phyloP scores from a whole-genome alignment of 2,329 filamentous ascomycete genomes.

The Talaromyces rugulosus region DNA sequence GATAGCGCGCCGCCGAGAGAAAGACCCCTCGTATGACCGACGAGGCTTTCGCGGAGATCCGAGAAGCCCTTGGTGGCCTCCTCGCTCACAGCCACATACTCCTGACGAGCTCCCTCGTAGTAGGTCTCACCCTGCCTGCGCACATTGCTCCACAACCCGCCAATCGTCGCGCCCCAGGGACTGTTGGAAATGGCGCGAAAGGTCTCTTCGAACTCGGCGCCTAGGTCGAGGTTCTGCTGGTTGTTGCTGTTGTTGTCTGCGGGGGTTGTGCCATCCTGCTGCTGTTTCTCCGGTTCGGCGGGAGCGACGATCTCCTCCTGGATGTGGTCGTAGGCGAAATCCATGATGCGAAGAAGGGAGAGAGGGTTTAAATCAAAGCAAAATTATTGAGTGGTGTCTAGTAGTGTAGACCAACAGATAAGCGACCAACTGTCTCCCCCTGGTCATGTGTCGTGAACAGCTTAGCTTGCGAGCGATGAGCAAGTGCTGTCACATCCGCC shows the following conservation, averaged over 20 bases:
- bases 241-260: constrained; percentile 18
- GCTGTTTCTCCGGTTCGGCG: constrained; percentile 47
- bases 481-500: not conserved
- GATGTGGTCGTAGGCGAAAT: constrained; percentile 96
- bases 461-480: not conserved
- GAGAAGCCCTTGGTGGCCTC: constrained; percentile 79
- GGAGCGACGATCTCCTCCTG: constrained; percentile 69
- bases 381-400: not conserved
- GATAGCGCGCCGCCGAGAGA: constrained; percentile 52
- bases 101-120: constrained; percentile 75
- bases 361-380: not conserved
- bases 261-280: constrained; percentile 36
- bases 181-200: constrained; percentile 90
- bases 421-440: not conserved
- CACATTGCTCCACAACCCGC: constrained; percentile 85
- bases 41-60: constrained; percentile 63
- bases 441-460: not conserved
- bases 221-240: constrained; percentile 54
- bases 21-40: constrained; percentile 69
- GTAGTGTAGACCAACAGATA: not conserved
- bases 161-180: constrained; percentile 84
- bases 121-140: constrained; percentile 92
- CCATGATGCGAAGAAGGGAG: constrained; percentile 56
- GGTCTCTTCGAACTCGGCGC: constrained; percentile 86
- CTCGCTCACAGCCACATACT: constrained; percentile 72